Percentiles rank a stretch among this genome's conserved stretches.
Evolutionary conservation across 441 rosid genomes (phyloP).

Genomic region (Sinapis alba): DNA sequence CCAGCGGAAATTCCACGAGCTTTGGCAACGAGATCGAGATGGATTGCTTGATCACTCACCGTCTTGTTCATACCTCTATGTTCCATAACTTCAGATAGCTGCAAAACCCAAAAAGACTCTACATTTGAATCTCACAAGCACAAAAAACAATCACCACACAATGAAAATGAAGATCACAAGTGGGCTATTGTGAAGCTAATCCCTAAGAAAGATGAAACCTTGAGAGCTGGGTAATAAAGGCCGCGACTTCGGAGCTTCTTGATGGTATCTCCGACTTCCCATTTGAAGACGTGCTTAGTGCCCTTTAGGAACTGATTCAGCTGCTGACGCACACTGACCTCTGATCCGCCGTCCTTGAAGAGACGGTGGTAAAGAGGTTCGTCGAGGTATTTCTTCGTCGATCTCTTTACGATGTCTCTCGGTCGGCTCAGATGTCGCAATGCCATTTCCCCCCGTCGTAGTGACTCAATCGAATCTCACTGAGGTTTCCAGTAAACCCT

Average conservation of each 20-base stretch:
- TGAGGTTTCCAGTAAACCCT: constrained; percentile 27
- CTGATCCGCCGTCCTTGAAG: constrained; percentile 75
- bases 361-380: constrained; percentile 70
- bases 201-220: constrained; percentile 47
- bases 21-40: constrained; percentile 90
- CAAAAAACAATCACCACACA: neutral
- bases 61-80: constrained; percentile 86
- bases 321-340: constrained; percentile 63
- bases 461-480: neutral
- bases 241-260: constrained; percentile 78
- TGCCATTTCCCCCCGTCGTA: constrained; percentile 26
- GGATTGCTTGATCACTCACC: constrained; percentile 88
- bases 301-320: constrained; percentile 78
- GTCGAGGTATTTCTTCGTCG: constrained; percentile 68
- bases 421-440: constrained; percentile 41
- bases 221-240: constrained; percentile 79
- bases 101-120: constrained; percentile 21
- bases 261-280: constrained; percentile 91
- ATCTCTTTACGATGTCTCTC: constrained; percentile 27
- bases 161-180: too few relatives aligned
- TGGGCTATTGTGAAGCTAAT: neutral
- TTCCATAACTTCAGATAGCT: constrained; percentile 81
- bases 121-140: neutral
- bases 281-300: constrained; percentile 84
- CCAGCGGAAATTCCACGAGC: constrained; percentile 74